These are phyloP conservation scores for Crithidia expoeki DNA, from an alignment of 208 protist genomes.

Conservation along the genomic window DNA sequence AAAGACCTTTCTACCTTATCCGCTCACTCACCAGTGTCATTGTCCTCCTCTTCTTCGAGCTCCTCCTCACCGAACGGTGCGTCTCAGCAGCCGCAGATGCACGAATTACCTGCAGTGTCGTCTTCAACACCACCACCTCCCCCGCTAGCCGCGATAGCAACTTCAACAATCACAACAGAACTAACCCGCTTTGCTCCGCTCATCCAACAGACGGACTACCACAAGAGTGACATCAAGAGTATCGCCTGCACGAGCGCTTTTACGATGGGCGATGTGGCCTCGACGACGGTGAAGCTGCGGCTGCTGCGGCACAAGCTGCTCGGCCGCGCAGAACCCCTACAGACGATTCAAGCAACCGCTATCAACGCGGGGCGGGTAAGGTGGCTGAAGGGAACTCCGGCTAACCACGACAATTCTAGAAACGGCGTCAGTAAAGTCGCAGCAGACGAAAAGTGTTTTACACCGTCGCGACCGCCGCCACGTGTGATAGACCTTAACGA, in stretches of 20 bases:
- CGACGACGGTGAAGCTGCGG: conserved; percentile 29
- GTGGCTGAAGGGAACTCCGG: not conserved
- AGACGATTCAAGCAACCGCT: conserved; percentile 13
- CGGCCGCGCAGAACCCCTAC: conserved; percentile 26
- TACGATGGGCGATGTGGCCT: conserved; percentile 32
- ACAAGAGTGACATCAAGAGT: conserved; percentile 50
- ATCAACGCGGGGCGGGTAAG: conserved; percentile 21
- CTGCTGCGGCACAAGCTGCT: conserved; percentile 36
- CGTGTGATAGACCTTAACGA: conserved; percentile 29
- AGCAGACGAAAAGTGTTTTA: not conserved
- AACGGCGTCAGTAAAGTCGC: too few species aligned
- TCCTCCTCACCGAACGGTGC: too few species aligned
- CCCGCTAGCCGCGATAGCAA: not conserved
- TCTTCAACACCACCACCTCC: not conserved
- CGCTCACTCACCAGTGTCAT: not conserved
- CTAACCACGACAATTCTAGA: not conserved
- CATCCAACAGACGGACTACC: conserved; percentile 53
- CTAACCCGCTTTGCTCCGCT: conserved; percentile 38
- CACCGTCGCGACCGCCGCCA: not conserved
- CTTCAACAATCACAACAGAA: not conserved
- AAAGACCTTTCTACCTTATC: too few species aligned
- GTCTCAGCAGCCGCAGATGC: too few species aligned
- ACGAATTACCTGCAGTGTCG: too few species aligned
- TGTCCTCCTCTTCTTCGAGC: not conserved
- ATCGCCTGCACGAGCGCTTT: conserved; percentile 44